Evolutionary conservation across 257 asterid genomes (phyloP).

Genomic region (Paraleonurus japonicus): DNA sequence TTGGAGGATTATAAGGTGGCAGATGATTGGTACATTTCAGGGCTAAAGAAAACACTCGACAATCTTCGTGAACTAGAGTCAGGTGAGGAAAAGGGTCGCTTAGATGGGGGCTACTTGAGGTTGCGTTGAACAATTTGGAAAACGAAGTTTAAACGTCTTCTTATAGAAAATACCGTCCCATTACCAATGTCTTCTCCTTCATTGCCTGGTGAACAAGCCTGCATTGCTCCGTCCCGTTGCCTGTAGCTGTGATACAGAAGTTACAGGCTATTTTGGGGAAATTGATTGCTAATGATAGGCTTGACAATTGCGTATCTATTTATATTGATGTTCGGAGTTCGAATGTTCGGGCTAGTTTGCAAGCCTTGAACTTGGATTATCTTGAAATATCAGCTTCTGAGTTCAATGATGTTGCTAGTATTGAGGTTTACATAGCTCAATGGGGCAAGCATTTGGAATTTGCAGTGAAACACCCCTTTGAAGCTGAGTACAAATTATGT

Average conservation of each 20-base stretch:
- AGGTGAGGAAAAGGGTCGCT: slow-evolving; percentile 60
- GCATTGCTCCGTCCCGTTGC: slow-evolving; percentile 79
- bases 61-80: slow-evolving; percentile 52
- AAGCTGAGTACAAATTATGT: slow-evolving; percentile 77
- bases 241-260: slow-evolving; percentile 67
- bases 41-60: slow-evolving; percentile 52
- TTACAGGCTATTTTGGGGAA: slow-evolving; percentile 76
- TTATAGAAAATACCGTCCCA: slow-evolving; percentile 57
- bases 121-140: slow-evolving; percentile 63
- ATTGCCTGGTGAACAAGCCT: slow-evolving; percentile 53
- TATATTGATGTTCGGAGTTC: slow-evolving; percentile 77
- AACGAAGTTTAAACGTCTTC: slow-evolving; percentile 60
- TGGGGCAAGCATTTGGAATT: slow-evolving; percentile 94
- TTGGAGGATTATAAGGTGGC: slow-evolving; percentile 85
- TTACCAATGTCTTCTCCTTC: slow-evolving; percentile 62
- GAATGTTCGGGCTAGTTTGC: slow-evolving; percentile 75
- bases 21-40: slow-evolving; percentile 55
- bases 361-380: slow-evolving; percentile 81
- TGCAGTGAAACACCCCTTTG: slow-evolving; percentile 81
- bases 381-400: slow-evolving; percentile 83
- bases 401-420: slow-evolving; percentile 73
- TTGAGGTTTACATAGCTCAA: slow-evolving; percentile 62
- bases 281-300: slow-evolving; percentile 56
- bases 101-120: slow-evolving; percentile 88
- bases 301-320: slow-evolving; percentile 68